phyloP scores from a whole-genome alignment of 768 basidiomycete species.

The Termitomyces sp. region DNA sequence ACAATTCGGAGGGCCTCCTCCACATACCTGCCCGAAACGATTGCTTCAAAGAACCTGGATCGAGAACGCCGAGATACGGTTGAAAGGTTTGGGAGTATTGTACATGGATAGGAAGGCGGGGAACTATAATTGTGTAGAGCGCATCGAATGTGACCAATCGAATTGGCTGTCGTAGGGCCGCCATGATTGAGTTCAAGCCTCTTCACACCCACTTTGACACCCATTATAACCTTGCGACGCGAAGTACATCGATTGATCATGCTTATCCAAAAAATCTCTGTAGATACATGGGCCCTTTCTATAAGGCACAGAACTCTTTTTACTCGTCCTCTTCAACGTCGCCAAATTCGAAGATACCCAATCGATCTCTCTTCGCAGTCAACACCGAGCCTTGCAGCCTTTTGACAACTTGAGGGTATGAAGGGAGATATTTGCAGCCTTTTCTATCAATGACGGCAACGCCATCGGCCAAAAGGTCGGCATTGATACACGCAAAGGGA shows the following conservation, averaged over 20 bases:
- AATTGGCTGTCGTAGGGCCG: slow-evolving; percentile 23
- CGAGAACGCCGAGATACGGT: slow-evolving; percentile 58
- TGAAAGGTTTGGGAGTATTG: slow-evolving; percentile 63
- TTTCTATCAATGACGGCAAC: slow-evolving; percentile 76
- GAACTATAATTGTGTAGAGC: slow-evolving; percentile 67
- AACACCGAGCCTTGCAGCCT: slow-evolving; percentile 55
- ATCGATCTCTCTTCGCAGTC: slow-evolving; percentile 67
- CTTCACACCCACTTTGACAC: not conserved
- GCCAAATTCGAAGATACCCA: slow-evolving; percentile 90
- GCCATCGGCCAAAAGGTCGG: slow-evolving; percentile 85
- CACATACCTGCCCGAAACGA: slow-evolving; percentile 57
- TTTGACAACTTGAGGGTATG: slow-evolving; percentile 64
- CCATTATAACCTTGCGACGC: too few species aligned
- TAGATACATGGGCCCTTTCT: not conserved
- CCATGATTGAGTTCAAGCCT: not conserved
- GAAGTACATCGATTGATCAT: not conserved
- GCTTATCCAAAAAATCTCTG: not conserved
- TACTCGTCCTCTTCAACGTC: slow-evolving; percentile 82
- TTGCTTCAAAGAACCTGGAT: slow-evolving; percentile 41
- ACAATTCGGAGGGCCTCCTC: not conserved
- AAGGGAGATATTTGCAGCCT: slow-evolving; percentile 62
- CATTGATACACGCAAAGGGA: slow-evolving; percentile 78
- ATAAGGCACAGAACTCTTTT: not conserved
- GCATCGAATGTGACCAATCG: slow-evolving; percentile 76
- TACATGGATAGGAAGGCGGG: slow-evolving; percentile 59